Percentiles rank a stretch among this genome's conserved stretches.
These are phyloP conservation scores for Parastagonospora avenae DNA, from an alignment of 2,329 filamentous ascomycete species.

Conservation along the genomic window DNA sequence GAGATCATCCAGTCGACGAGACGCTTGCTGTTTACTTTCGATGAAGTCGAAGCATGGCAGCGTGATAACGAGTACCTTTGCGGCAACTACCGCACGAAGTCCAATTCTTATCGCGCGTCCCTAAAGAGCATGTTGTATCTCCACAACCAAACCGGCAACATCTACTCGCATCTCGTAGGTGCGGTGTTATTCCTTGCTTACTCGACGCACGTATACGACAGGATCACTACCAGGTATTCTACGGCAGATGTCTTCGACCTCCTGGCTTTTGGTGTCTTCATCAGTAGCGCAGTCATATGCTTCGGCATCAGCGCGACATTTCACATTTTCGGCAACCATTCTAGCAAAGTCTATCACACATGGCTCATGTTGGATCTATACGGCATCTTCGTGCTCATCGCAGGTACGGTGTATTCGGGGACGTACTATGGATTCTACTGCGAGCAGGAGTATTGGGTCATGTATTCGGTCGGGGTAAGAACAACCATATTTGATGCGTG, in stretches of 20 bases:
- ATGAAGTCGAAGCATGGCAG: conserved; percentile 10
- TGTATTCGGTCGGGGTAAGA: conserved; percentile 3
- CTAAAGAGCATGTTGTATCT: conserved; percentile 6
- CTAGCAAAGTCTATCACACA: conserved; percentile 5
- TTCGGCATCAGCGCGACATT: conserved; percentile 9
- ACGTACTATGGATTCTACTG: conserved; percentile 10
- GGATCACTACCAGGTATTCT: neutral
- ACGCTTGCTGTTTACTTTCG: conserved; percentile 20
- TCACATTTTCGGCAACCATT: conserved; percentile 7
- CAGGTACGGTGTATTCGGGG: conserved; percentile 8
- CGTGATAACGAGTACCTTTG: conserved; percentile 8
- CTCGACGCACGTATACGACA: neutral
- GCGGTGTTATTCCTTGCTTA: neutral
- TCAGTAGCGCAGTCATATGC: conserved; percentile 1
- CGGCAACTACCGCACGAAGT: conserved; percentile 3
- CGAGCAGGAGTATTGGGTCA: conserved; percentile 4
- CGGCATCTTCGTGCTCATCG: conserved; percentile 8
- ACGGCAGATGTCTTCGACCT: conserved; percentile 5
- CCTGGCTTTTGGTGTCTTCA: conserved; percentile 6
- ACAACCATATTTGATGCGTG: neutral
- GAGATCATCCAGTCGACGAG: neutral
- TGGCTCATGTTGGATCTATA: conserved; percentile 7
- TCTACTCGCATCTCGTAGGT: conserved; percentile 7
- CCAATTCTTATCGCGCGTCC: conserved; percentile 4
- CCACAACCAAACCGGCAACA: conserved; percentile 8